Percentiles rank a stretch among this genome's conserved stretches.
These are phyloP conservation scores for Fusarium continuum DNA, from an alignment of 2,329 filamentous ascomycete species.

Conservation along the genomic window DNA sequence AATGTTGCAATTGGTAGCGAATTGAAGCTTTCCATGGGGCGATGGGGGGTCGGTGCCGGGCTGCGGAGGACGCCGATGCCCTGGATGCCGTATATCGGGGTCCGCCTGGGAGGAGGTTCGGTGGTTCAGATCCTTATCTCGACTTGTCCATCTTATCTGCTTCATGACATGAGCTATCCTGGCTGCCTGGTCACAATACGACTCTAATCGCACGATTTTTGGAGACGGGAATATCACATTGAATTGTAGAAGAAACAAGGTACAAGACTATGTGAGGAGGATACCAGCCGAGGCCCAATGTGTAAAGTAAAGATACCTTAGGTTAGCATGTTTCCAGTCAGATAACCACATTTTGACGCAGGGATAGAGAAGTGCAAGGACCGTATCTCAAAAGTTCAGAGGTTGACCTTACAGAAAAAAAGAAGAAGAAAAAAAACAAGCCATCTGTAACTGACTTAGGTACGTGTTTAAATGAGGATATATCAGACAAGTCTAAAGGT, in stretches of 20 bases:
- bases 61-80: constrained; percentile 44
- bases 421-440: no score
- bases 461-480: no score
- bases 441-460: background rate
- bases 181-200: constrained; percentile 6
- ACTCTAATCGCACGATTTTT: constrained; percentile 33
- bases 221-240: background rate
- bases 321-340: background rate
- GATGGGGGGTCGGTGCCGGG: constrained; percentile 38
- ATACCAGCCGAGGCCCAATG: background rate
- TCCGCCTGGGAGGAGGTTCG: constrained; percentile 28
- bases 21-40: constrained; percentile 37
- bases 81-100: constrained; percentile 30
- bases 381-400: no score
- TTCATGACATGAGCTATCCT: background rate
- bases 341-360: background rate
- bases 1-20: constrained; percentile 22
- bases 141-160: constrained; percentile 23
- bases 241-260: background rate
- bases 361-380: background rate
- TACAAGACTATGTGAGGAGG: background rate
- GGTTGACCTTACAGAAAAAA: no score
- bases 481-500: no score
- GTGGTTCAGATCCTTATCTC: constrained; percentile 31
- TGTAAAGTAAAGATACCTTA: background rate